A percentile compares a stretch with the other conserved stretches of the same genome.
Evolutionary conservation across 2,329 filamentous ascomycete genomes (phyloP).

Genomic region (Alternaria sp.): DNA sequence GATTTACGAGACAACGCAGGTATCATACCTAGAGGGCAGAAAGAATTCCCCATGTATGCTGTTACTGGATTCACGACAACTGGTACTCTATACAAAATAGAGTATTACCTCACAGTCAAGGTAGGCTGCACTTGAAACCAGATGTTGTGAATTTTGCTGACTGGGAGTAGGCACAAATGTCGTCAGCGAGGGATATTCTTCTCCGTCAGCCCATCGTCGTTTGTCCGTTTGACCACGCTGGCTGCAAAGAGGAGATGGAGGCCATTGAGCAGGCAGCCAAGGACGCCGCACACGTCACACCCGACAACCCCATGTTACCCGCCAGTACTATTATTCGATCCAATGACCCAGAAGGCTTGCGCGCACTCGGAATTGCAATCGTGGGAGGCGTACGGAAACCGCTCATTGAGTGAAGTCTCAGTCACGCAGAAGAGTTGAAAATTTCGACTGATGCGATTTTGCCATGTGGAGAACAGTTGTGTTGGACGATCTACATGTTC

Average conservation of each 20-base stretch:
- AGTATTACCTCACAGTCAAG: conserved; percentile 95
- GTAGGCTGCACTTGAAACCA: conserved; percentile 58
- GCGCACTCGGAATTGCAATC: conserved; percentile 68
- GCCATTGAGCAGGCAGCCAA: conserved; percentile 96
- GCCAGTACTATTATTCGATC: conserved; percentile 82
- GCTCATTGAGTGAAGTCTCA: conserved; percentile 66
- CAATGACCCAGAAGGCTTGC: conserved; percentile 71
- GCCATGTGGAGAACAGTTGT: neutral
- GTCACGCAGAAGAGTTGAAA: neutral
- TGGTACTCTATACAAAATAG: conserved; percentile 95
- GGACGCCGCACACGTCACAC: conserved; percentile 86
- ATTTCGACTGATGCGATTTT: conserved; percentile 1
- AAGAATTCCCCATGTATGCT: conserved; percentile 87
- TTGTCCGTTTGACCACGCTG: conserved; percentile 92
- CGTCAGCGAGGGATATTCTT: conserved; percentile 84
- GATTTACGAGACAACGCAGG: conserved; percentile 88
- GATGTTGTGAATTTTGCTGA: conserved; percentile 15
- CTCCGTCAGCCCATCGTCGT: conserved; percentile 94
- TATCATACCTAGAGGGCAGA: conserved; percentile 82
- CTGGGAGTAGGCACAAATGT: conserved; percentile 77
- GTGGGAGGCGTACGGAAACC: conserved; percentile 70
- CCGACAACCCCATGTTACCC: conserved; percentile 91
- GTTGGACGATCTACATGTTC: neutral
- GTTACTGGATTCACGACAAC: conserved; percentile 93
- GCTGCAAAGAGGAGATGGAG: conserved; percentile 98